Percentiles rank a stretch among this genome's conserved stretches.
Conservation (phyloP, 305 asterid genomes). For the Euphrasia arctica region DNA sequence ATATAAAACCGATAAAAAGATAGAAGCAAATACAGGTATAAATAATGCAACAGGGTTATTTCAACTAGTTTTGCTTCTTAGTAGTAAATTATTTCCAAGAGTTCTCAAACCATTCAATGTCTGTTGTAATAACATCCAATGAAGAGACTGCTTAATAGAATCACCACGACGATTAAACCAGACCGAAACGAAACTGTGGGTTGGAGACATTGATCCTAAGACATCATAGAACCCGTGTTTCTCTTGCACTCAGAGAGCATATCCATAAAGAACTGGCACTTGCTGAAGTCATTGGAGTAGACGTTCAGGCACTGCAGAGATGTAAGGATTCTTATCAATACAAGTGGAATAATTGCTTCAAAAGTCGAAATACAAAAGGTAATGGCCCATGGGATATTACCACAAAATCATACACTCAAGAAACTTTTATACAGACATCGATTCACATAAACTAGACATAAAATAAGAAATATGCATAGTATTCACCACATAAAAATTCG, state of each 20-base stretch:
- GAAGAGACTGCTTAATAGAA: neutral
- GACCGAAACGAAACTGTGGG: neutral
- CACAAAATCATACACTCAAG: neutral
- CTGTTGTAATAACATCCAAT: neutral
- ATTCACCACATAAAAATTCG: neutral
- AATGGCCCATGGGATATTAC: neutral
- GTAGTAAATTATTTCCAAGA: neutral
- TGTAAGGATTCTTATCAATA: conserved; percentile 1
- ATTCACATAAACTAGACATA: neutral
- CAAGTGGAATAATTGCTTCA: neutral
- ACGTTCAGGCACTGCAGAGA: conserved; percentile 61
- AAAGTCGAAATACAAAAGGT: conserved; percentile 6
- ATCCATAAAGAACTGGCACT: conserved; percentile 91
- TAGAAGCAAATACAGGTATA: too few species aligned
- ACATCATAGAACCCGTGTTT: conserved; percentile 61
- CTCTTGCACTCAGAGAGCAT: conserved; percentile 82
- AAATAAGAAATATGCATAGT: neutral
- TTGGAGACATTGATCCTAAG: neutral
- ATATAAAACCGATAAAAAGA: too few species aligned
- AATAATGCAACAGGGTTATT: neutral
- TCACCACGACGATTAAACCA: neutral
- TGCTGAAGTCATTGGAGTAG: conserved; percentile 69
- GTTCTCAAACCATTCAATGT: neutral
- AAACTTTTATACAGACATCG: neutral
- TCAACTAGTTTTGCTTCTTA: neutral